A percentile compares a stretch with the other conserved stretches of the same genome.
These are phyloP conservation scores for Psidium friedrichsthalianum DNA, from an alignment of 345 rosid genomes.

Conservation along the genomic window DNA sequence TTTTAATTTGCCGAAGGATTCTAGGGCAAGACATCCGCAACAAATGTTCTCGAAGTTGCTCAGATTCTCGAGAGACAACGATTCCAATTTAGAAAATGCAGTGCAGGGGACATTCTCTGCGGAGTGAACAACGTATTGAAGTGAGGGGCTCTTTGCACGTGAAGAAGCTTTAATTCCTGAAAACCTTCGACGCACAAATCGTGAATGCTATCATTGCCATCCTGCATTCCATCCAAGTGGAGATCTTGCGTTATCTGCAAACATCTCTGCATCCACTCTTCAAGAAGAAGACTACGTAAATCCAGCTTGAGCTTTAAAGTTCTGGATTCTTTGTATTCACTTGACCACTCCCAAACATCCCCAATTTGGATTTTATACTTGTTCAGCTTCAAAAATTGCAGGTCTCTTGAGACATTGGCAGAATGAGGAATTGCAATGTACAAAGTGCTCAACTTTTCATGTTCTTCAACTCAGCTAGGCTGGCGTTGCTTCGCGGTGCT, in stretches of 20 bases:
- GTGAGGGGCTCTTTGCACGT: not conserved
- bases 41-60: not conserved
- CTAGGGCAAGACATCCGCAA: not conserved
- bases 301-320: not conserved
- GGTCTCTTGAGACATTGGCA: fast-evolving
- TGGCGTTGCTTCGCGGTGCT: not conserved
- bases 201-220: not conserved
- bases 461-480: not conserved
- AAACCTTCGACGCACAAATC: not conserved
- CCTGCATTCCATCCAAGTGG: not conserved
- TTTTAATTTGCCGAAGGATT: not conserved
- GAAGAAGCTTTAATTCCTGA: not conserved
- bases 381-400: not conserved
- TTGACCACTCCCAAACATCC: fast-evolving
- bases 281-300: not conserved
- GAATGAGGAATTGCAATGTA: not conserved
- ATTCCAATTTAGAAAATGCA: not conserved
- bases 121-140: not conserved
- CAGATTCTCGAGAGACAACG: not conserved
- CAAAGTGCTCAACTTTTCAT: not conserved
- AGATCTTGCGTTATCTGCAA: not conserved
- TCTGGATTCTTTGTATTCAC: not conserved
- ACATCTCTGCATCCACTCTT: not conserved
- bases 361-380: not conserved
- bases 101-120: not conserved